Evolutionary conservation across 768 basidiomycete genomes (phyloP).

Genomic region (Agaricus blazei): DNA sequence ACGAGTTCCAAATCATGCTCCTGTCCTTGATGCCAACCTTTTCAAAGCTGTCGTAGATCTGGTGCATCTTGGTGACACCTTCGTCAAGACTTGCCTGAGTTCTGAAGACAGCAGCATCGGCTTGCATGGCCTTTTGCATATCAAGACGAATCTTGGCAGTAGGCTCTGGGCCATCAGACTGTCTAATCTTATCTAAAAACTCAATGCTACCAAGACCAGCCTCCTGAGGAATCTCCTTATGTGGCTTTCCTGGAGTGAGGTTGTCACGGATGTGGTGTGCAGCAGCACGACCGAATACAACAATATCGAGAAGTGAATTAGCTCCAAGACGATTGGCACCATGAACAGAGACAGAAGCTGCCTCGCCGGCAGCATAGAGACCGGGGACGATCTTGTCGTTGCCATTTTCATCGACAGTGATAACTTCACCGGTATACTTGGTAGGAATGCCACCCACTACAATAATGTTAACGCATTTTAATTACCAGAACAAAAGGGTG

Average conservation of each 20-base stretch:
- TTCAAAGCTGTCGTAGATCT: slow-evolving; percentile 85
- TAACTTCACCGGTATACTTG: slow-evolving; percentile 94
- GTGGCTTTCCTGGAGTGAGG: slow-evolving; percentile 83
- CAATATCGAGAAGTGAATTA: slow-evolving; percentile 97
- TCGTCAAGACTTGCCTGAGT: slow-evolving; percentile 88
- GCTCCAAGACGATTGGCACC: slow-evolving; percentile 99
- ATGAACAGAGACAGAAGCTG: slow-evolving; percentile 97
- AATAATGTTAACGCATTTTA: not conserved
- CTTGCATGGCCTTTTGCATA: slow-evolving; percentile 99
- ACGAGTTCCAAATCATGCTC: slow-evolving; percentile 99
- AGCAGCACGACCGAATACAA: slow-evolving; percentile 99
- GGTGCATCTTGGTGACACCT: slow-evolving; percentile 81
- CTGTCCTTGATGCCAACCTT: slow-evolving; percentile 96
- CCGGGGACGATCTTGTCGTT: slow-evolving; percentile 95
- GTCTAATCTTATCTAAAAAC: slow-evolving; percentile 84
- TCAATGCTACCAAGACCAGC: slow-evolving; percentile 82
- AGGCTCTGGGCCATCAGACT: slow-evolving; percentile 69
- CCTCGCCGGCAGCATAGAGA: slow-evolving; percentile 97
- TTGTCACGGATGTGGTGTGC: slow-evolving; percentile 96
- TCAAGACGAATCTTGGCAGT: slow-evolving; percentile 89
- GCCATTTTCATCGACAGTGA: slow-evolving; percentile 83
- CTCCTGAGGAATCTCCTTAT: slow-evolving; percentile 82
- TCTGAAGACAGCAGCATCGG: slow-evolving; percentile 96
- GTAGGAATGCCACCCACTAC: slow-evolving; percentile 99
- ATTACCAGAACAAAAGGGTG: slow-evolving; percentile 9